These are phyloP conservation scores for Penicillium nucicola DNA, from an alignment of 495 filamentous ascomycete species.

Conservation along the genomic window DNA sequence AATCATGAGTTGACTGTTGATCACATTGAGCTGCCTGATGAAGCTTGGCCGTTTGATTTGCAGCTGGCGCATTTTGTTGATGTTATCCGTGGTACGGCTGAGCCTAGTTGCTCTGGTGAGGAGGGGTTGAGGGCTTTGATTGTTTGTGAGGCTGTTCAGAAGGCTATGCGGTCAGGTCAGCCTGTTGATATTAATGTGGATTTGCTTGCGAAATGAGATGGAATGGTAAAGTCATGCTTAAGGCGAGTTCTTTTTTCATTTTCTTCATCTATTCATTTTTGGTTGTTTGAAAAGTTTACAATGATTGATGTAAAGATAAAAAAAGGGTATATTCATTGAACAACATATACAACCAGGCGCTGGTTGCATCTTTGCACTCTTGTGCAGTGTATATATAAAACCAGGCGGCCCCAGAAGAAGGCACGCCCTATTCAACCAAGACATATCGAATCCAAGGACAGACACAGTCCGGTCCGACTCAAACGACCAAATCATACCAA, in stretches of 20 bases:
- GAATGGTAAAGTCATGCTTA: background rate
- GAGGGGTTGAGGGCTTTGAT: constrained; percentile 41
- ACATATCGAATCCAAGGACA: background rate
- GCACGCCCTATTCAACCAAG: background rate
- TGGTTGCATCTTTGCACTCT: background rate
- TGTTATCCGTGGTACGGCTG: constrained; percentile 42
- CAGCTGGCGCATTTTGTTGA: constrained; percentile 56
- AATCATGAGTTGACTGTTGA: constrained; percentile 25
- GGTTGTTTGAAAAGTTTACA: background rate
- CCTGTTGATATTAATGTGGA: constrained; percentile 33
- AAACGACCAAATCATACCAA: background rate
- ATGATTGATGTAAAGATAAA: background rate
- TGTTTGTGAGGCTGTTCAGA: constrained; percentile 42
- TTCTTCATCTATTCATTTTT: background rate
- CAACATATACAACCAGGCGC: background rate
- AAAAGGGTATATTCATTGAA: constrained; percentile 1
- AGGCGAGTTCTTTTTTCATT: background rate
- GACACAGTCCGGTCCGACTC: too few species aligned
- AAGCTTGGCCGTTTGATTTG: constrained; percentile 48
- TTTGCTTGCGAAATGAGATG: constrained; percentile 7
- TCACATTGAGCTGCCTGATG: constrained; percentile 33
- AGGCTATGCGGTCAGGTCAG: constrained; percentile 34
- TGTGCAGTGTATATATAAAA: constrained; percentile 1
- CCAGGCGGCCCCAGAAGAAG: background rate
- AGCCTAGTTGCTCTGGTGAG: constrained; percentile 45